Evolutionary conservation across 805 yeast species (phyloP), one percentile per base, ranked within the genome.

Genomic region (Vanderwaltozyma verrucispora): DNA sequence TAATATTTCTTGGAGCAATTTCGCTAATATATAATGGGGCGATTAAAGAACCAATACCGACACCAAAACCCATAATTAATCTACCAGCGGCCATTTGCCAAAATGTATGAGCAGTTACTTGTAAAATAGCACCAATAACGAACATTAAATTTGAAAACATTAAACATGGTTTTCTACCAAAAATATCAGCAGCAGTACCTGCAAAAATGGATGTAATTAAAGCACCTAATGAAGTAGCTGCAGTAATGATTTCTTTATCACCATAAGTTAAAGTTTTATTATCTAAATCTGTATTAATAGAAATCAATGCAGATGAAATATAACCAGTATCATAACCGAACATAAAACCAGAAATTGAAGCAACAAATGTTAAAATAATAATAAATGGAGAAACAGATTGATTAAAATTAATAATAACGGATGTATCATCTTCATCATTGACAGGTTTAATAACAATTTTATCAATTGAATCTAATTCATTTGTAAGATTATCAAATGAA

Each of bases 311-410:
- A 15, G 94, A 79, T 3, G 97, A 89, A 30, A 89, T 88, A 62
- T 89, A 89, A 48, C 97, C 97, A 1, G 97, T 89, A 60, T 89
- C 98, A 55, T 89, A 89, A 48, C 98, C 98, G 62, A 89, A 89
- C 86, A 89, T 76, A 62, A 88, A 86, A 1, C 97, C 97, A 0
- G 96, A 87, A 44, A 89, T 80, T 7, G 96, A 87, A 0, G 96
- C 76, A 20, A 78, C 77, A 35, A 78, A 66, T 1, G 95, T 83
- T 36, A 87, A 61, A 20, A 73, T 61, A 18, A 86, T 63, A 35
- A 87, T 85, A 50, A 83, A 62, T 7, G 67, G 60, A 10, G 92
- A 70, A 3, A 84, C 78, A 40, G 62, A 69, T 11, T 71, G 68
- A 49, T 69, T 68, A 58, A 73, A 63, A 0, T 72, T 63, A 54